Evolutionary conservation across 352 stramenopile species (phyloP).

Genomic region (Plasmopara viticola): DNA sequence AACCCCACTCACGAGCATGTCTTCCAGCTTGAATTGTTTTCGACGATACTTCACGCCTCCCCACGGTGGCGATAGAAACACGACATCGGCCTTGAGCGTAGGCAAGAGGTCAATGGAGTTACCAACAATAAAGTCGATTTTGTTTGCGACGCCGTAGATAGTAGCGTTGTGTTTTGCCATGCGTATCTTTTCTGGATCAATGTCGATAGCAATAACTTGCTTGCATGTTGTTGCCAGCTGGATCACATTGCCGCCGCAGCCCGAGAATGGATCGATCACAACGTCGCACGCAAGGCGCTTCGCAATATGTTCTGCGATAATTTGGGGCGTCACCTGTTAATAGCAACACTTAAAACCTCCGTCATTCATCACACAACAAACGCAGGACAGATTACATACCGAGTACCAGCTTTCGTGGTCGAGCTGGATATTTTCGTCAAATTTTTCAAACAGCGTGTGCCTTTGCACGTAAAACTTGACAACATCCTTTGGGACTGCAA

Average conservation of each 20-base stretch:
- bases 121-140: conserved; percentile 89
- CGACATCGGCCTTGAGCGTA: conserved; percentile 66
- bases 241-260: conserved; percentile 91
- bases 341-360: neutral
- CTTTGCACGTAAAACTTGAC: conserved; percentile 90
- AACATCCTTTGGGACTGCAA: conserved; percentile 34
- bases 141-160: conserved; percentile 87
- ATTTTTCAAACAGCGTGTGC: conserved; percentile 84
- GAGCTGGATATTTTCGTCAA: conserved; percentile 87
- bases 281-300: conserved; percentile 71
- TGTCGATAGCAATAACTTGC: conserved; percentile 90
- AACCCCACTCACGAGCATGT: conserved; percentile 58
- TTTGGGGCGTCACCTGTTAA: conserved; percentile 82
- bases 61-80: conserved; percentile 91
- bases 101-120: conserved; percentile 81
- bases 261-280: conserved; percentile 89
- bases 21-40: conserved; percentile 44
- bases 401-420: conserved; percentile 92
- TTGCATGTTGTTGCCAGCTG: conserved; percentile 86
- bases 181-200: conserved; percentile 84
- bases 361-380: no score
- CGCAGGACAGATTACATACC: conserved; percentile 20
- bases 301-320: conserved; percentile 85
- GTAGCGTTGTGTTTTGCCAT: conserved; percentile 87
- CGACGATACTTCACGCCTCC: conserved; percentile 75